Conservation (phyloP, 1,139 yeast genomes). For the Hanseniaspora sp. region DNA sequence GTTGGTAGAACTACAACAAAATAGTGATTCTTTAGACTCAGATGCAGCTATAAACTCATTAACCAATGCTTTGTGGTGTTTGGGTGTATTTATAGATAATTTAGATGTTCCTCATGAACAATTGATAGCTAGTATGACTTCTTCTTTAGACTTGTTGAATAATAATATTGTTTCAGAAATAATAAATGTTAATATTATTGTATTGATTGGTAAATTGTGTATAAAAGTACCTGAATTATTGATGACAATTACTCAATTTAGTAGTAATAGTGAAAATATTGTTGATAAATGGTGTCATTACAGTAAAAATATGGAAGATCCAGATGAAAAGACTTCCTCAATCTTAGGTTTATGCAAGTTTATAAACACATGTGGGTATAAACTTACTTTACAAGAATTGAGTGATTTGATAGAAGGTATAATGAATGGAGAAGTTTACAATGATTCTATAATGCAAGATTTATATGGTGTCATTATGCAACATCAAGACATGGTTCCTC, state of each 20-base stretch:
- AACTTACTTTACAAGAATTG: neutral
- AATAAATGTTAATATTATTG: constrained; percentile 81
- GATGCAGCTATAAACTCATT: constrained; percentile 50
- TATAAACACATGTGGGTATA: constrained; percentile 18
- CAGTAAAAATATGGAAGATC: constrained; percentile 23
- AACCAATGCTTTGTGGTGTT: constrained; percentile 87
- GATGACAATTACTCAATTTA: constrained; percentile 29
- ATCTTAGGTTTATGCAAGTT: constrained; percentile 29
- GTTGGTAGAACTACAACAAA: constrained; percentile 49
- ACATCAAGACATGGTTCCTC: constrained; percentile 14
- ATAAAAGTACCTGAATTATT: constrained; percentile 48
- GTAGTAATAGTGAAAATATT: constrained; percentile 20
- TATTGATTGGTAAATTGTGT: constrained; percentile 85
- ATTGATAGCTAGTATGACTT: constrained; percentile 42
- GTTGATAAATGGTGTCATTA: constrained; percentile 27
- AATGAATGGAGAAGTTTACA: constrained; percentile 3
- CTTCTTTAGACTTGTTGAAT: constrained; percentile 47
- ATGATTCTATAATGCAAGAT: constrained; percentile 1
- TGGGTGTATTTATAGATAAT: constrained; percentile 69
- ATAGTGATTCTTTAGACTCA: constrained; percentile 27
- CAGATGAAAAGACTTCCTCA: constrained; percentile 29
- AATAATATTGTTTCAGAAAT: constrained; percentile 34
- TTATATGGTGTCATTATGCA: constrained; percentile 5
- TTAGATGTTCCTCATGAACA: constrained; percentile 52
- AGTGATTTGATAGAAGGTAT: constrained; percentile 10